Evolutionary conservation across 2,329 filamentous ascomycete genomes (phyloP), one percentile per base, ranked within the genome.

Genomic region (Rhexocercosporidium sp.): DNA sequence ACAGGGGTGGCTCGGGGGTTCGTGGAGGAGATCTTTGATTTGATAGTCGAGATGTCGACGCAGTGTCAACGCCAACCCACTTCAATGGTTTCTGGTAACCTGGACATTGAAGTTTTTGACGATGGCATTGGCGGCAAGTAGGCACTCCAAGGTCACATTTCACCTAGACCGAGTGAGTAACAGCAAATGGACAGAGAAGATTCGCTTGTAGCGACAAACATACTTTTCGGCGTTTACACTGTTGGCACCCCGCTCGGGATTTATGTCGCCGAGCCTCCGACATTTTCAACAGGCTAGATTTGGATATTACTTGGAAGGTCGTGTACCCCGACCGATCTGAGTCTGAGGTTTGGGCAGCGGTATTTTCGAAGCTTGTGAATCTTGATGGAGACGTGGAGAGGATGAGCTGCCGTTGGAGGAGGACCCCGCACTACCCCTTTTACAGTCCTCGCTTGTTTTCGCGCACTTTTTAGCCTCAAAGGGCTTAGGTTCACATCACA

Each of bases 41-140:
- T 37, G 18, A 5, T 37, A n/a, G 53, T 11, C 31, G 53, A 22
- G 53, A 9, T 22, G n/a, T 47, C 22, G 31, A 25, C 9, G 3
- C 3, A 18, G 20, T 34, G 34, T 39, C 34, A 16, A 25, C 20
- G 11, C 53, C 31, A 34, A 57, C 11, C 53, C 53, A 57, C 22
- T 25, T 57, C 11, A 57, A n/a, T 39, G n/a, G n/a, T n/a, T 57
- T 57, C 14, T 57, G 53, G n/a, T 57, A 57, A n/a, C 31, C 53
- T 41, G 53, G 53, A 25, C 53, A 39, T 39, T 25, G 31, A 11
- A 57, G 31, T 16, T 57, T 57, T 22, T 57, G 53, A 37, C 53
- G 53, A 39, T n/a, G n/a, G 31, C 53, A 57, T 39, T 57, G 53
- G 2, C 41, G n/a, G 22, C 53, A 57, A 12, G 11, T 12, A 3